A percentile compares a stretch with the other conserved stretches of the same genome.
phyloP scores from a whole-genome alignment of 495 filamentous ascomycete genomes.

The Amniculicola lignicola region DNA sequence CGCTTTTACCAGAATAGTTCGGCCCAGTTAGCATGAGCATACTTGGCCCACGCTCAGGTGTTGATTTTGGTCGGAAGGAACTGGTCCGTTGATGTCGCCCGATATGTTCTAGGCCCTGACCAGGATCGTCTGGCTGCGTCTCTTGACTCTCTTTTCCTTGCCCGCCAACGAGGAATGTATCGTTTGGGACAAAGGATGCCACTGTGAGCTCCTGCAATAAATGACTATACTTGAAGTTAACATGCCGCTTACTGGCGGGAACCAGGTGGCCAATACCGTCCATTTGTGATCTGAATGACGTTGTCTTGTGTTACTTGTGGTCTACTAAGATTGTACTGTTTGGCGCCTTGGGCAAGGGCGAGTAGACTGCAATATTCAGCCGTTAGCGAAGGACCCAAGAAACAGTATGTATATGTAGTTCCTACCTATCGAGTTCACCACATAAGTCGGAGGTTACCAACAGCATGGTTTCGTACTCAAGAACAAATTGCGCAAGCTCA shows the following conservation, averaged over 20 bases:
- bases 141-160: constrained; percentile 34
- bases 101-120: neutral
- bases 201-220: constrained; percentile 87
- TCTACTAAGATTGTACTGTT: constrained; percentile 64
- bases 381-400: constrained; percentile 5
- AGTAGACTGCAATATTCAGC: constrained; percentile 56
- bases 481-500: constrained; percentile 66
- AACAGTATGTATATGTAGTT: neutral
- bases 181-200: constrained; percentile 80
- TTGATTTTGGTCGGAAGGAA: too few relatives aligned
- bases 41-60: constrained; percentile 62
- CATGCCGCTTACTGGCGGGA: neutral
- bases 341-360: constrained; percentile 76
- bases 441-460: constrained; percentile 67
- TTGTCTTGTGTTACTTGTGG: constrained; percentile 72
- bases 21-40: constrained; percentile 87
- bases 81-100: neutral
- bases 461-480: constrained; percentile 67
- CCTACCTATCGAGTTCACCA: constrained; percentile 77
- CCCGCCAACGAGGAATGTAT: constrained; percentile 69
- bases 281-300: constrained; percentile 70
- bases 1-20: constrained; percentile 94
- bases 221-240: constrained; percentile 53
- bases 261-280: constrained; percentile 55
- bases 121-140: neutral